These are phyloP conservation scores for Salix suchowensis DNA, from an alignment of 345 rosid genomes.

Conservation along the genomic window DNA sequence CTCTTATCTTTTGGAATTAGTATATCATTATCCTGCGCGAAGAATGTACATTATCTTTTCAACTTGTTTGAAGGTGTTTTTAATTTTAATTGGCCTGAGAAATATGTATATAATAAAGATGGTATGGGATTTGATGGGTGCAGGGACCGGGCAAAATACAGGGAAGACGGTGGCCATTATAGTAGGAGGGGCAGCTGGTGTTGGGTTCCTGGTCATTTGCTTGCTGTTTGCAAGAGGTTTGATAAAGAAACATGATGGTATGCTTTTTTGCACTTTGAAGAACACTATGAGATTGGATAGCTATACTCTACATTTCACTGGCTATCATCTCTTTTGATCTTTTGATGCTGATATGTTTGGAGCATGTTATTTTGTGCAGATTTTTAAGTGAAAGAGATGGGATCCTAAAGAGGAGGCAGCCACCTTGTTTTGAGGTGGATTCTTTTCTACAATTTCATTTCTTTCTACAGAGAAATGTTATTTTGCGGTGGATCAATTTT, in stretches of 20 bases:
- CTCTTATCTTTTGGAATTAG: neutral
- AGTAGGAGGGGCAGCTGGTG: conserved; percentile 90
- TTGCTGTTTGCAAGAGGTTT: conserved; percentile 70
- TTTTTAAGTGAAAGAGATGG: conserved; percentile 13
- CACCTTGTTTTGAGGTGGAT: conserved; percentile 13
- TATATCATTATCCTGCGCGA: neutral
- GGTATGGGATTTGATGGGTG: conserved; percentile 17
- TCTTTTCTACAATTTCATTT: conserved; percentile 21
- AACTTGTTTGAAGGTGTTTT: neutral
- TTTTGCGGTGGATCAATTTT: conserved; percentile 13
- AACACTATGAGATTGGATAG: neutral
- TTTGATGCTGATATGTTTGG: conserved; percentile 9
- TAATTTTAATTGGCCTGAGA: neutral
- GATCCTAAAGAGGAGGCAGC: conserved; percentile 12
- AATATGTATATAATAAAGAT: neutral
- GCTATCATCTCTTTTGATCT: neutral
- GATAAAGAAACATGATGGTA: conserved; percentile 84
- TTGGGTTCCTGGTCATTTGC: conserved; percentile 80
- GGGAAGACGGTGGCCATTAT: conserved; percentile 97
- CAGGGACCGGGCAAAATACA: conserved; percentile 58
- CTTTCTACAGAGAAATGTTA: conserved; percentile 8
- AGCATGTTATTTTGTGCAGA: conserved; percentile 19
- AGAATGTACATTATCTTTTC: neutral
- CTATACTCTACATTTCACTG: neutral
- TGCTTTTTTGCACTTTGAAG: neutral